These are phyloP conservation scores for Herpetospermum pedunculosum DNA, from an alignment of 306 rosid species.

Conservation along the genomic window DNA sequence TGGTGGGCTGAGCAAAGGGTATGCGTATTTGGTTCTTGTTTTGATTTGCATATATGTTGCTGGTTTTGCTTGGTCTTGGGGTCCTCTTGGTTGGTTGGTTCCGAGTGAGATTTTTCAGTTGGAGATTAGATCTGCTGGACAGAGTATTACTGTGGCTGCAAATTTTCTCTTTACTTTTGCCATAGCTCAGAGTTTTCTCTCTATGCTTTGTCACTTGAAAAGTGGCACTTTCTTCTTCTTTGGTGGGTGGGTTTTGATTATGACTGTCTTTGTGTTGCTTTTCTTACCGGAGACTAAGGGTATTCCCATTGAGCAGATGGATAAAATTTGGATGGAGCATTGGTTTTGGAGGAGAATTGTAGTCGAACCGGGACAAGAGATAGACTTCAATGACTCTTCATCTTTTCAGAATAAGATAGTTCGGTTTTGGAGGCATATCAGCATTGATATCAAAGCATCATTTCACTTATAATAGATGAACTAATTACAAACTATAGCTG, in stretches of 20 bases:
- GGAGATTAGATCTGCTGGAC: conserved; percentile 13
- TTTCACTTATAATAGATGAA: not conserved
- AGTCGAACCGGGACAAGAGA: conserved; percentile 9
- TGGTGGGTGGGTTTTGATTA: conserved; percentile 14
- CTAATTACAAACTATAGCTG: not conserved
- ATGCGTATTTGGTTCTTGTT: conserved; percentile 32
- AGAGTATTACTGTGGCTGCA: conserved; percentile 12
- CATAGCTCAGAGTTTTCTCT: conserved; percentile 16
- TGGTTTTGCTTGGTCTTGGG: conserved; percentile 68
- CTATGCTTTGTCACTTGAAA: conserved; percentile 15
- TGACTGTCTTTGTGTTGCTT: conserved; percentile 9
- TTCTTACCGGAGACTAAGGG: conserved; percentile 11
- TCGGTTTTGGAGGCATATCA: not conserved
- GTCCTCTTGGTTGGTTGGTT: conserved; percentile 56
- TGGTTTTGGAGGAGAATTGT: conserved; percentile 51
- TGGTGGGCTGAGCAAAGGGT: conserved; percentile 34
- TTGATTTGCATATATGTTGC: conserved; percentile 44
- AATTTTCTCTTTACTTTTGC: conserved; percentile 10
- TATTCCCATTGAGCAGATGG: conserved; percentile 54
- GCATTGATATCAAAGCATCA: not conserved
- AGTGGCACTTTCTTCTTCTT: conserved; percentile 15
- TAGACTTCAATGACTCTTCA: not conserved
- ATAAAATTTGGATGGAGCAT: conserved; percentile 43
- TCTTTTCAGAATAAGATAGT: not conserved
- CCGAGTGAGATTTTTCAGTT: conserved; percentile 35